These are phyloP conservation scores for Arabis hirsuta DNA, from an alignment of 345 rosid species.

Conservation along the genomic window DNA sequence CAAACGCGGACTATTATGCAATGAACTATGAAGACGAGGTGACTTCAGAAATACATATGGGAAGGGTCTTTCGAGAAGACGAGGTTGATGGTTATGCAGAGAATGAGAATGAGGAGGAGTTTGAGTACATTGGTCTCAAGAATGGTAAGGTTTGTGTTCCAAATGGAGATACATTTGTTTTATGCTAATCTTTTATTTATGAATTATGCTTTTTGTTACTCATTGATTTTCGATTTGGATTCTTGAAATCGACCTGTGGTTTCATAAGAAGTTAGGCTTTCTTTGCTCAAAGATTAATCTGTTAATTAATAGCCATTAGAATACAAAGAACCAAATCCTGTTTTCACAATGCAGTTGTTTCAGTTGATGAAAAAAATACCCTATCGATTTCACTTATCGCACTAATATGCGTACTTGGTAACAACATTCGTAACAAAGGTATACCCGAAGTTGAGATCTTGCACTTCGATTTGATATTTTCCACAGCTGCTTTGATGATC, in stretches of 20 bases:
- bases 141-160: no score
- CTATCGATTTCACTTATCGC: constrained; percentile 63
- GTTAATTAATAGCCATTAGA: not conserved
- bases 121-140: no score
- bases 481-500: constrained; percentile 49
- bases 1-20: no score
- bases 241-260: not conserved
- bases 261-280: not conserved
- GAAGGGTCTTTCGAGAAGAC: no score
- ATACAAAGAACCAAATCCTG: not conserved
- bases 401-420: constrained; percentile 64
- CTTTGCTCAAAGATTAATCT: not conserved
- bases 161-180: no score
- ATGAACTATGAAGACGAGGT: no score
- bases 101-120: no score
- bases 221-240: not conserved
- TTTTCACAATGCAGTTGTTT: constrained; percentile 28
- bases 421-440: constrained; percentile 63
- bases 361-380: constrained; percentile 41
- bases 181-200: no score
- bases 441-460: constrained; percentile 53
- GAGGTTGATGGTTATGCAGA: no score
- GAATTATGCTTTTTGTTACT: not conserved
- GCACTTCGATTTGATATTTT: constrained; percentile 57
- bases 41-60: no score